Evolutionary conservation across 208 protist species (phyloP), one percentile per base, ranked within the genome.

Genomic region (Angomonas deanei): DNA sequence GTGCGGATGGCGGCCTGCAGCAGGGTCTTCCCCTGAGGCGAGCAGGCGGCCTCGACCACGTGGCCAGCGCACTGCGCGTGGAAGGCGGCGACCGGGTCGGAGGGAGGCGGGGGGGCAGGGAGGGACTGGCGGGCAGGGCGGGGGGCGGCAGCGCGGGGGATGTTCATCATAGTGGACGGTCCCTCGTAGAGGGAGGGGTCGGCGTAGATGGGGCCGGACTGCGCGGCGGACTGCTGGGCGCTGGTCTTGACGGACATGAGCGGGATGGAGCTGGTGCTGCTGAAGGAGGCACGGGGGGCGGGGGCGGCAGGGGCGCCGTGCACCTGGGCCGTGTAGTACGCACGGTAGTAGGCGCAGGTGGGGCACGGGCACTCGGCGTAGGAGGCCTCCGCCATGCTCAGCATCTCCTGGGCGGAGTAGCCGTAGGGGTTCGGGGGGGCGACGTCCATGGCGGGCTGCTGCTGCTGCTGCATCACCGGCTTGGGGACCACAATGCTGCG

Each of bases 11-110:
- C 72, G 2, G 70, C 30, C 68, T 80, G 62, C 11, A 90, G 70
- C 42, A 82, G 47, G 23, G 68, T 24, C 72, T 84, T 84, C n/a
- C 81, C 86, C 13, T 73, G 66, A 32, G 72, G 55, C 17, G 72
- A 82, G 72, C 86, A 88, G 24, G 80, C 80, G 36, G 77, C 42
- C 64, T 88, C 78, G 26, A 68, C 78, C 23, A 90, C 79, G 39
- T 68, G 74, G 28, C 81, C 81, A 5, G 56, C 52, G 50, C 73
- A 84, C 27, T 67, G 64, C 32, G 46, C 8, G 24, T 66, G 48
- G 52, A 71, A 71, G 33, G 38, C 27, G 49, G 60, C 61, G 8
- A 65, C 10, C 3, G 33, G 50, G 31, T 67, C 61, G 17, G 64
- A n/a, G 10, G 56, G 26, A 1, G 62, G 27, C 1, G 52, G 13